These are phyloP conservation scores for Aegilops longissima DNA, from an alignment of 176 grass and related monocot genomes.

Conservation along the genomic window DNA sequence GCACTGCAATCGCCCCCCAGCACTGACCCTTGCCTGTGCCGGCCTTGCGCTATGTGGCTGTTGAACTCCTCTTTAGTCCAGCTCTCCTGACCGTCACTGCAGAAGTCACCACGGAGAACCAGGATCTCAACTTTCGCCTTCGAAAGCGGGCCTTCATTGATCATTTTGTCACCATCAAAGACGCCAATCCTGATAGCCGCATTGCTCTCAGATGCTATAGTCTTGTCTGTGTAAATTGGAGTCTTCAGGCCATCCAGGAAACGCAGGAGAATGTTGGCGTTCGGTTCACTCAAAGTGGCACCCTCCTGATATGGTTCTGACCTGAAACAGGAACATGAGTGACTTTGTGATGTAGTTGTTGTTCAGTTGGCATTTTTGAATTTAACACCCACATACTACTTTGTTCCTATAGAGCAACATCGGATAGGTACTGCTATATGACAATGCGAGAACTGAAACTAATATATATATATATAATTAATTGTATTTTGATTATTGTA, in stretches of 20 bases:
- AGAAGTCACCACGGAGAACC: slow-evolving; percentile 36
- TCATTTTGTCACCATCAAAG: slow-evolving; percentile 6
- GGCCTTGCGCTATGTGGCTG: slow-evolving; percentile 26
- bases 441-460: too few relatives aligned
- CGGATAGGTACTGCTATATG: not conserved
- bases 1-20: slow-evolving; percentile 13
- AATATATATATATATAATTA: too few relatives aligned
- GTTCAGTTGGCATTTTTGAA: not conserved
- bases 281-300: not conserved
- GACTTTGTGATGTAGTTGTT: not conserved
- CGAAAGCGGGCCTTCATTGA: not conserved
- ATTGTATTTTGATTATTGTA: too few relatives aligned
- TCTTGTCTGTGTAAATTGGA: slow-evolving; percentile 35
- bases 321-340: slow-evolving; percentile 1
- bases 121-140: slow-evolving; percentile 19
- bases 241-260: slow-evolving; percentile 17
- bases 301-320: not conserved
- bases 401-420: not conserved
- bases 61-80: slow-evolving; percentile 43
- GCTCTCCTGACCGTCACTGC: not conserved
- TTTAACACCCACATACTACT: not conserved
- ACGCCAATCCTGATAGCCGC: slow-evolving; percentile 31
- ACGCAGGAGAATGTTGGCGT: not conserved
- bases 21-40: slow-evolving; percentile 22
- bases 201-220: not conserved